Base-by-base conservation (phyloP, 2,329 filamentous ascomycete genomes). In the Dothistroma pini region DNA sequence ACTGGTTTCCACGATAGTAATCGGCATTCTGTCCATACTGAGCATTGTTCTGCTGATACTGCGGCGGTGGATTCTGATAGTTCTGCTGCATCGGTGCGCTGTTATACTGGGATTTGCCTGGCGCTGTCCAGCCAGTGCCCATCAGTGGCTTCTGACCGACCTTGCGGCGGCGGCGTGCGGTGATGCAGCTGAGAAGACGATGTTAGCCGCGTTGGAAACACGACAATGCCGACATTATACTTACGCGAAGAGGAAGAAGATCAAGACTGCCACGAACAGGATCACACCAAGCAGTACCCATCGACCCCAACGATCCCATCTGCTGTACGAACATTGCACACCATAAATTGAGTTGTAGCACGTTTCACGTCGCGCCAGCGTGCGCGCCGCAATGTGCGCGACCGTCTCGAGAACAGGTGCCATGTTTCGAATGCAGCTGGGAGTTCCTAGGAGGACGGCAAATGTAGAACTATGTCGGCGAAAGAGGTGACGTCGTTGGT, bases 221-320 rank as follows among this genome's bases (percentile, higher is more conserved):
- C 21, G 44, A 32, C 25, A 22, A 48, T 54, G 9, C 10, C 47
- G 25, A 47, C 12, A 16, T 21, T 48, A 22, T 7, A 63, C 64
- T 56, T 63, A 66, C 64, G 60, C 57, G 25, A 64, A 64, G 11
- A 64, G 49, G 14, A 66, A 41, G 31, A 62, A 38, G 25, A 59
- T 35, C 11, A 66, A 34, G 34, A 66, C 29, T 4, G 60, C 64
- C 10, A 54, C 52, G 19, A 19, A 47, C 35, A 66, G 12, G 16
- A 66, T 58, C 2, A 59, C 52, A 41, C 54, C 64, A 5, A 66
- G 56, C 31, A 66, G 41, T 1, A 66, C 59, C 64, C 64, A 66
- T 59, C 64, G 25, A 32, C 64, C 64, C 64, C 62, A 66, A 14
- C 52, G 29, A 16, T 31, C 49, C 63, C 63, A 65, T 29, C 21